Percentiles rank a stretch among this genome's conserved stretches.
Conservation (phyloP, 805 yeast species). For the Metschnikowia drakensbergensis region DNA sequence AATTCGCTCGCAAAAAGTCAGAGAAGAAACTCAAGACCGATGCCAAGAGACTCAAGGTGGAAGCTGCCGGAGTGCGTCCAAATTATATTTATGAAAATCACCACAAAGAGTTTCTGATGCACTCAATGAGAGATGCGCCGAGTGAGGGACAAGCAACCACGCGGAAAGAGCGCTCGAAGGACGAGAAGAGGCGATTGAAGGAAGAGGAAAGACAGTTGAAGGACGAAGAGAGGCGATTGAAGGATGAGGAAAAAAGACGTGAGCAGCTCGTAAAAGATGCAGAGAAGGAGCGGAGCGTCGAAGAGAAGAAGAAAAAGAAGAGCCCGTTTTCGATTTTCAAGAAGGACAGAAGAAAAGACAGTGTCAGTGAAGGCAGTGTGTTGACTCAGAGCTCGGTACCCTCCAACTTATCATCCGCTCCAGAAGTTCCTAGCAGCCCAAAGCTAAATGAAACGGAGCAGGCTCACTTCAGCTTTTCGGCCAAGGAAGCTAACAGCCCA, state of each 20-base stretch:
- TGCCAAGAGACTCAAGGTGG: constrained; percentile 9
- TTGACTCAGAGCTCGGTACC: neutral
- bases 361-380: constrained; percentile 8
- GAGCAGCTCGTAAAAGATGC: constrained; percentile 8
- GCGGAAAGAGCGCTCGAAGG: constrained; percentile 11
- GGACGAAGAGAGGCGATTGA: constrained; percentile 9
- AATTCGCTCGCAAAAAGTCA: constrained; percentile 10
- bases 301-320: constrained; percentile 11
- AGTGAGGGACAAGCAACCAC: constrained; percentile 2
- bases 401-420: neutral
- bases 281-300: constrained; percentile 7
- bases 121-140: constrained; percentile 11
- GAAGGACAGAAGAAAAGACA: constrained; percentile 8
- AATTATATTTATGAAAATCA: constrained; percentile 18
- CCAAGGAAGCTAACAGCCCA: neutral
- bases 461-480: neutral
- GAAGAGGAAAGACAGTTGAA: constrained; percentile 4
- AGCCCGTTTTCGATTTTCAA: constrained; percentile 8
- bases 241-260: constrained; percentile 14
- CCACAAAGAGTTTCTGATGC: constrained; percentile 15
- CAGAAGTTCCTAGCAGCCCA: neutral
- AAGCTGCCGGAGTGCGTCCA: constrained; percentile 14
- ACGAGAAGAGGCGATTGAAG: constrained; percentile 8
- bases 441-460: neutral
- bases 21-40: constrained; percentile 14